Evolutionary conservation across 2,329 filamentous ascomycete genomes (phyloP), one percentile per base, ranked within the genome.

Genomic region (Colletotrichum tropicale): DNA sequence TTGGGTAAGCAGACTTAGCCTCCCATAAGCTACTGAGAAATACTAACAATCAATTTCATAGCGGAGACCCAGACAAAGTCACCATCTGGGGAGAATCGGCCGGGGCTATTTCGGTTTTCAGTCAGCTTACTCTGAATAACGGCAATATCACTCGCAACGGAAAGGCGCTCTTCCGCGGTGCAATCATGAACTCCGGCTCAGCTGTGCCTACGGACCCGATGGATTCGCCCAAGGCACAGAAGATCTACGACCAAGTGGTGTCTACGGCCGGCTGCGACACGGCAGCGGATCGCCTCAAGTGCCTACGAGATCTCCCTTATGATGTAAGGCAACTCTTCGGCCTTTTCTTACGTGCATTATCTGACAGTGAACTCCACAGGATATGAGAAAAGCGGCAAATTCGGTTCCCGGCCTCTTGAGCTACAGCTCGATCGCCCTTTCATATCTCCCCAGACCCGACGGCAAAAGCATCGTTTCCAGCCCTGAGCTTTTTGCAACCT

Each of bases 81-180:
- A 93, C 92, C 0, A 90, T 94, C 56, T 93, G 90, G 89, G 92
- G 93, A 4, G 89, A 93, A 79, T 88, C 86, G 0, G 89, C 90
- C 0, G 90, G 90, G 1, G 83, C 88, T 1, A 92, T 93, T 62
- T 93, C 91, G 0, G 91, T 92, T 2, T 87, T 90, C 68, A 89
- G 93, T 77, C 93, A 94, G 66, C 91, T 92, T 85, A 81, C 88
- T 2, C 81, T 93, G 52, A 92, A 93, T 75, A 87, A 89, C 62
- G 93, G 93, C 0, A 86, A 94, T 79, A 87, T 89, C 78, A 91
- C 86, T 1, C 65, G 74, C n/a, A 76, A 76, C 15, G 91, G 90
- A 15, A 89, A 91, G 76, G 86, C 89, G 2, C 85, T 94, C 0
- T 94, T 94, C 86, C 88, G 90, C 18, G 92, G 85, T 3, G 92